These are phyloP conservation scores for Chaetomiaceae sp. DNA, from an alignment of 2,329 filamentous ascomycete genomes.

Conservation along the genomic window DNA sequence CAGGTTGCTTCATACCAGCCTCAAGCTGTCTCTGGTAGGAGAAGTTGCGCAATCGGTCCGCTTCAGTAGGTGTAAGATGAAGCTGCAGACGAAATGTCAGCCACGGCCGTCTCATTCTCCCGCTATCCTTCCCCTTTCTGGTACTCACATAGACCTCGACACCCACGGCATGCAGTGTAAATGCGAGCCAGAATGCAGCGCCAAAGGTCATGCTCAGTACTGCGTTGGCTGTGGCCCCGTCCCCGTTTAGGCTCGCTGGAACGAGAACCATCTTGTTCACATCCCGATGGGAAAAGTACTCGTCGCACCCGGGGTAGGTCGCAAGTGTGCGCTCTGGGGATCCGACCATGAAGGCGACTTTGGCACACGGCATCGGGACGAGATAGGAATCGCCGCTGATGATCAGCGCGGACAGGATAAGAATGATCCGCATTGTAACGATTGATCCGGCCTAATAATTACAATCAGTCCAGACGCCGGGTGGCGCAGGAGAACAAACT, in stretches of 20 bases:
- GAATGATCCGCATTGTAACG: conserved; percentile 48
- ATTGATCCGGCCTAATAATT: conserved; percentile 42
- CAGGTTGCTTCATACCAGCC: conserved; percentile 47
- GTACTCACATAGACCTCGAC: conserved; percentile 44
- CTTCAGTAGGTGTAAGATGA: conserved; percentile 49
- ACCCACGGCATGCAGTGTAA: conserved; percentile 46
- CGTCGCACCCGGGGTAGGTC: conserved; percentile 43
- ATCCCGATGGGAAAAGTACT: conserved; percentile 33
- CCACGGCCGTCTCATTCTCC: neutral
- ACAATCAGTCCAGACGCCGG: neutral
- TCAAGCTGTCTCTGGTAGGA: conserved; percentile 54
- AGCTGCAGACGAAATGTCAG: conserved; percentile 35
- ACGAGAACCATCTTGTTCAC: conserved; percentile 30
- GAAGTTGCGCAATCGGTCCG: conserved; percentile 49
- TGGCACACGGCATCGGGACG: conserved; percentile 39
- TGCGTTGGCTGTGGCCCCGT: conserved; percentile 35
- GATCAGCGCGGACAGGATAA: conserved; percentile 39
- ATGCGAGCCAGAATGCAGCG: conserved; percentile 48
- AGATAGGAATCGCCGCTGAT: conserved; percentile 33
- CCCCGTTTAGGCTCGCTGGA: conserved; percentile 32
- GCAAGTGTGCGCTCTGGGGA: conserved; percentile 28
- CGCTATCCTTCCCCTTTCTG: neutral
- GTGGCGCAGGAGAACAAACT: conserved; percentile 21
- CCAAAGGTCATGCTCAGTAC: conserved; percentile 47
- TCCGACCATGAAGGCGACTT: conserved; percentile 41